Evolutionary conservation across 768 basidiomycete species (phyloP).

Genomic region (Albatrellus ellisii): DNA sequence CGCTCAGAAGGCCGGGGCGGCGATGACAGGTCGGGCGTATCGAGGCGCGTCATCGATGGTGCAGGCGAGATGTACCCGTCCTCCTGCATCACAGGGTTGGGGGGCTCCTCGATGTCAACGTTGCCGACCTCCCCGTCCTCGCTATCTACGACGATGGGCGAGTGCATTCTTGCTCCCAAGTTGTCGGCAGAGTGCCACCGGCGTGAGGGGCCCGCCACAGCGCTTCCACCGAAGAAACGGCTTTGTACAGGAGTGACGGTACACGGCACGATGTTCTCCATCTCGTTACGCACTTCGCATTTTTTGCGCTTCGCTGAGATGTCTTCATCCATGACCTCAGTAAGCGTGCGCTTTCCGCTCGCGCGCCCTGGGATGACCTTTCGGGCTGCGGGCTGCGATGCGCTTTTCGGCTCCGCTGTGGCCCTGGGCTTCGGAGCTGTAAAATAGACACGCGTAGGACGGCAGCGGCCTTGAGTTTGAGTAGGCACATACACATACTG

Average conservation of each 20-base stretch:
- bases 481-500: constrained; percentile 30
- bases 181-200: constrained; percentile 3
- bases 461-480: background rate
- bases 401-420: constrained; percentile 3
- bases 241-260: constrained; percentile 5
- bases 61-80: constrained; percentile 76
- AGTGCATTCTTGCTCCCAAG: too few relatives aligned
- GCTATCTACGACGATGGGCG: constrained; percentile 20
- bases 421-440: constrained; percentile 7
- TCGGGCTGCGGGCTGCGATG: constrained; percentile 4
- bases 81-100: constrained; percentile 50
- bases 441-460: background rate
- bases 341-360: constrained; percentile 67
- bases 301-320: constrained; percentile 37
- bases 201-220: constrained; percentile 3
- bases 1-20: constrained; percentile 29
- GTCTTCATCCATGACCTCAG: constrained; percentile 59
- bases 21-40: constrained; percentile 54
- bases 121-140: constrained; percentile 21
- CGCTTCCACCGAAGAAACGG: constrained; percentile 11
- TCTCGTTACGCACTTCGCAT: constrained; percentile 19
- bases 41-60: constrained; percentile 32
- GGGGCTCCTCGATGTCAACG: constrained; percentile 23
- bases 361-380: constrained; percentile 32
- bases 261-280: constrained; percentile 26